A percentile compares a stretch with the other conserved stretches of the same genome.
These are phyloP conservation scores for Phialophora verrucosa DNA, from an alignment of 2,329 filamentous ascomycete species.

Conservation along the genomic window DNA sequence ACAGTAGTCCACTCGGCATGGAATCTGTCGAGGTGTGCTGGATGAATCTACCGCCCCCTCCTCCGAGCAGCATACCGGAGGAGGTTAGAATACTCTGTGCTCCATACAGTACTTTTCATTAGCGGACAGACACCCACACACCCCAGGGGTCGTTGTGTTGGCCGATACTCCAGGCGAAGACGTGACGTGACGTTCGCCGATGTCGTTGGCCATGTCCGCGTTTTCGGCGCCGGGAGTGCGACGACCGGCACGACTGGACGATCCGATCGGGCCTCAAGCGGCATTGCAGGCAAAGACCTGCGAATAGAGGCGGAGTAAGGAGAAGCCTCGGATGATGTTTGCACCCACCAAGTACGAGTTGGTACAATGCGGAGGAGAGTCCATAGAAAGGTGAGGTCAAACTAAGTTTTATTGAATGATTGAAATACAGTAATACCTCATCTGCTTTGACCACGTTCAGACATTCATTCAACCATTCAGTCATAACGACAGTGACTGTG, in stretches of 20 bases:
- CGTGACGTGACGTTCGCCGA: conserved; percentile 12
- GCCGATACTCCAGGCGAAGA: not conserved
- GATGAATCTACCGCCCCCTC: too few species aligned
- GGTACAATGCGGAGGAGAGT: not conserved
- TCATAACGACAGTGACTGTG: too few species aligned
- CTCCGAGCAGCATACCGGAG: too few species aligned
- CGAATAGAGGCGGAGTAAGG: not conserved
- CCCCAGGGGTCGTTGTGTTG: not conserved
- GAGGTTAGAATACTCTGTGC: too few species aligned
- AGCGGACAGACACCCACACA: too few species aligned
- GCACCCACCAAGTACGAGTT: too few species aligned
- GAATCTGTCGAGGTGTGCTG: too few species aligned
- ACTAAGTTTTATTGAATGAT: not conserved
- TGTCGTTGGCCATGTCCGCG: conserved; percentile 16
- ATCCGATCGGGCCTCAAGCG: conserved; percentile 7
- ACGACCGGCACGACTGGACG: conserved; percentile 14
- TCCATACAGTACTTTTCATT: too few species aligned
- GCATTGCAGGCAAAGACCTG: too few species aligned
- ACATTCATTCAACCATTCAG: not conserved
- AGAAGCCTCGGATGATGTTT: not conserved
- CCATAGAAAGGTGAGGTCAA: too few species aligned
- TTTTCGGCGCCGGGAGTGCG: conserved; percentile 14
- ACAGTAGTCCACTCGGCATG: too few species aligned
- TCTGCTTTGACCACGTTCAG: not conserved
- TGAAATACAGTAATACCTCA: not conserved